These are phyloP conservation scores for Hermanozyma aechmeae DNA, from an alignment of 805 yeast species.

Conservation along the genomic window DNA sequence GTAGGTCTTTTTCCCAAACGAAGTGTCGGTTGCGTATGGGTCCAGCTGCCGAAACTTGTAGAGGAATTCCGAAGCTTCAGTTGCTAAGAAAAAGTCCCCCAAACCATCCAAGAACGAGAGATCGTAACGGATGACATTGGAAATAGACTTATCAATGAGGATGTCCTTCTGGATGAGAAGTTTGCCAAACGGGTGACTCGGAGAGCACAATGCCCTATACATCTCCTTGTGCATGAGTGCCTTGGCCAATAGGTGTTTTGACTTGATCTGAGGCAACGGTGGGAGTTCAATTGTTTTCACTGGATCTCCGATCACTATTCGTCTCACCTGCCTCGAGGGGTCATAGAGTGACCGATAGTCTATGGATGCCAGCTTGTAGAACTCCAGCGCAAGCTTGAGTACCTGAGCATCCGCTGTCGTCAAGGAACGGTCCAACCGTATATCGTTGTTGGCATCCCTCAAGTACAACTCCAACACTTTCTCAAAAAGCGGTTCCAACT, in stretches of 20 bases:
- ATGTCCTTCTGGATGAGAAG: conserved; percentile 11
- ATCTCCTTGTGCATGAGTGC: conserved; percentile 31
- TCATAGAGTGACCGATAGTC: conserved; percentile 15
- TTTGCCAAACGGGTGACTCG: conserved; percentile 18
- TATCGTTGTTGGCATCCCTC: conserved; percentile 8
- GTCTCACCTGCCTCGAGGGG: conserved; percentile 7
- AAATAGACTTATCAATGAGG: conserved; percentile 11
- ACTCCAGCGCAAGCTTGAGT: conserved; percentile 13
- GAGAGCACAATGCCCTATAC: conserved; percentile 17
- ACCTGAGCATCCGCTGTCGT: conserved; percentile 4
- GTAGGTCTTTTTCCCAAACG: conserved; percentile 19
- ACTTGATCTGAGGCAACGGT: conserved; percentile 21
- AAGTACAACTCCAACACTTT: conserved; percentile 23
- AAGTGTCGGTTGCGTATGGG: conserved; percentile 7
- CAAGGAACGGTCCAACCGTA: conserved; percentile 3
- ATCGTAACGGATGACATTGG: conserved; percentile 20
- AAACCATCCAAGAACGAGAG: conserved; percentile 31
- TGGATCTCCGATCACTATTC: conserved; percentile 1
- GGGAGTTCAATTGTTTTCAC: conserved; percentile 19
- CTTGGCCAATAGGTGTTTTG: conserved; percentile 20
- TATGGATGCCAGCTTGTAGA: conserved; percentile 16
- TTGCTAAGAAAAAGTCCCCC: conserved; percentile 30
- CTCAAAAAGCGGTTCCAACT: conserved; percentile 18
- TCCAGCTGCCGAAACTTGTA: conserved; percentile 14
- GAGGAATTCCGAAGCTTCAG: conserved; percentile 25